These are phyloP conservation scores for Colletotrichum sansevieriae DNA, from an alignment of 2,329 filamentous ascomycete genomes.

Conservation along the genomic window DNA sequence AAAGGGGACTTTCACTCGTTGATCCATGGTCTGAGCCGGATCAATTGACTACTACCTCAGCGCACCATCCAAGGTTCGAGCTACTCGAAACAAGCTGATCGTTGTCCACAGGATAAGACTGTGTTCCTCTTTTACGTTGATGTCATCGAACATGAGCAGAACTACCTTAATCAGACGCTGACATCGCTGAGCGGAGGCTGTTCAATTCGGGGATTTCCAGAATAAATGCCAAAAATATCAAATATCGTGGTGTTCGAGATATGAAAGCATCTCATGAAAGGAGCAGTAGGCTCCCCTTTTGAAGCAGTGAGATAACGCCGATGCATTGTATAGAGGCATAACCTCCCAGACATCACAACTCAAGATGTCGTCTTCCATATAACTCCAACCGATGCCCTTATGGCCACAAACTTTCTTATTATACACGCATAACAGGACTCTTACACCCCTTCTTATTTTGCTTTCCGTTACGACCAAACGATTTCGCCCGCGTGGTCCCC, in stretches of 20 bases:
- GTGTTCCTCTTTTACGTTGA: not conserved
- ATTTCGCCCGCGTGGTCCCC: slow-evolving; percentile 3
- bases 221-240: no score
- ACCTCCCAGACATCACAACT: not conserved
- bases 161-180: no score
- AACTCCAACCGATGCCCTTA: slow-evolving; percentile 33
- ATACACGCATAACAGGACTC: slow-evolving; percentile 19
- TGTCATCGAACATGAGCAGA: not conserved
- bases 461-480: slow-evolving; percentile 20
- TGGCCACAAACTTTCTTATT: slow-evolving; percentile 29
- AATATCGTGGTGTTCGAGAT: no score
- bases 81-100: not conserved
- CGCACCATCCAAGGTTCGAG: not conserved
- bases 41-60: not conserved
- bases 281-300: not conserved
- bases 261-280: no score
- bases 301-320: slow-evolving; percentile 3
- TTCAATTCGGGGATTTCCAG: no score
- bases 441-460: slow-evolving; percentile 16
- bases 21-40: not conserved
- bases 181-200: no score
- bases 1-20: not conserved
- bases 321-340: slow-evolving; percentile 6
- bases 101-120: not conserved
- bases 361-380: slow-evolving; percentile 8